Conservation (phyloP, 495 filamentous ascomycete genomes). For the Trichoderma erinaceum region DNA sequence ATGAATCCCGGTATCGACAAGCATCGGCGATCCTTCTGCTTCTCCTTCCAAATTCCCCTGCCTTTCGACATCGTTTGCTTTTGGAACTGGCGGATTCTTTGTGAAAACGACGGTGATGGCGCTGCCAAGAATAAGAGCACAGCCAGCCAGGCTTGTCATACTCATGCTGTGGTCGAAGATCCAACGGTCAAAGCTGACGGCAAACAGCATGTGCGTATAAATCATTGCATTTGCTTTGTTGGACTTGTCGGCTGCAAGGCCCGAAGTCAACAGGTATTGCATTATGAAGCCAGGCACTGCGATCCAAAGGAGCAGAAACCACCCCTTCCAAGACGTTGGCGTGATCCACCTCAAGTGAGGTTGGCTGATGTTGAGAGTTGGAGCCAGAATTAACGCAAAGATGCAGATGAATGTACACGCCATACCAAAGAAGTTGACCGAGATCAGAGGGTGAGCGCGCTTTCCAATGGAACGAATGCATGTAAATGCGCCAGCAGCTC, state of each 20-base stretch:
- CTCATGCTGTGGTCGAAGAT: conserved; percentile 69
- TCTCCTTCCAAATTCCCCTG: conserved; percentile 16
- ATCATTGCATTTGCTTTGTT: conserved; percentile 81
- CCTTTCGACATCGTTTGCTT: conserved; percentile 18
- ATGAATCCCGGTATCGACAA: conserved; percentile 8
- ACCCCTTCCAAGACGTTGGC: conserved; percentile 57
- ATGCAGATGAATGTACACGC: conserved; percentile 63
- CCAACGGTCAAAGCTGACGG: conserved; percentile 71
- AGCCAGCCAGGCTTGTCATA: conserved; percentile 61
- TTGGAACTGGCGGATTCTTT: conserved; percentile 29
- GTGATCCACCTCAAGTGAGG: conserved; percentile 55
- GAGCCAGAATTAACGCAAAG: conserved; percentile 46
- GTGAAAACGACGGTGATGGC: conserved; percentile 71
- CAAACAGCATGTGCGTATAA: conserved; percentile 91
- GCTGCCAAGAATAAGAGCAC: conserved; percentile 70
- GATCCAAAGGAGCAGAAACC: conserved; percentile 62
- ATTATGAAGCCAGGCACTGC: conserved; percentile 74
- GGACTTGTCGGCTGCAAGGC: conserved; percentile 59
- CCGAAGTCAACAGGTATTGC: conserved; percentile 83
- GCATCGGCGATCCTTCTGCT: conserved; percentile 24
- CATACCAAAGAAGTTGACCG: conserved; percentile 77
- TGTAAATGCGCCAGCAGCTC: conserved; percentile 69
- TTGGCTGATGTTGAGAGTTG: conserved; percentile 40
- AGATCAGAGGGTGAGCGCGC: conserved; percentile 76
- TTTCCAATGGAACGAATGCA: conserved; percentile 79